Percentiles rank a stretch among this genome's conserved stretches.
phyloP scores from a whole-genome alignment of 495 filamentous ascomycete species.

The Tetracladium marchalianum region DNA sequence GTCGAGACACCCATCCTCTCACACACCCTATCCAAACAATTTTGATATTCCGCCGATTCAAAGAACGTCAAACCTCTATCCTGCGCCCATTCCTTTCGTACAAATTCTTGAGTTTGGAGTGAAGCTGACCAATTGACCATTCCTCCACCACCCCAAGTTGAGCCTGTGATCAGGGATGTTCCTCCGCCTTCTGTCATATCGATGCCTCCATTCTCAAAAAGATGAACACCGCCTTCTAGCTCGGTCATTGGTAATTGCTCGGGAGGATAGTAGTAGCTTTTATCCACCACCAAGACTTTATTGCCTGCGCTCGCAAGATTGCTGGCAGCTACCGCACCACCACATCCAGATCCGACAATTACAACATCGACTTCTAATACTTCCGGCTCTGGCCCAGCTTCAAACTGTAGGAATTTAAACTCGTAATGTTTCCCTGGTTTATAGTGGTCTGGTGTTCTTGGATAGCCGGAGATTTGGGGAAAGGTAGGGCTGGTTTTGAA shows the following conservation, averaged over 20 bases:
- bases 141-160: conserved; percentile 78
- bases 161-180: conserved; percentile 53
- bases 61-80: conserved; percentile 65
- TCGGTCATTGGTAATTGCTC: conserved; percentile 65
- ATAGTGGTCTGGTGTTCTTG: conserved; percentile 50
- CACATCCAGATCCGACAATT: conserved; percentile 79
- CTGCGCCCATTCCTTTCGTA: conserved; percentile 73
- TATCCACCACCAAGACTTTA: conserved; percentile 73
- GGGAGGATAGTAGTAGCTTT: conserved; percentile 62
- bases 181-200: conserved; percentile 52
- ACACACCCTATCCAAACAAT: conserved; percentile 59
- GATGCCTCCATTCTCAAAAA: conserved; percentile 54
- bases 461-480: conserved; percentile 48
- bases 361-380: conserved; percentile 71
- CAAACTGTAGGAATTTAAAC: conserved; percentile 41
- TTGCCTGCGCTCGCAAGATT: conserved; percentile 67
- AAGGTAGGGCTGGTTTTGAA: conserved; percentile 47
- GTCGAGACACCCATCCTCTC: conserved; percentile 71
- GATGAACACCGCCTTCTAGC: conserved; percentile 39
- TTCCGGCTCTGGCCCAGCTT: conserved; percentile 24
- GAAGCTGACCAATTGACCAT: conserved; percentile 73
- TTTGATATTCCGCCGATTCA: conserved; percentile 63
- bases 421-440: conserved; percentile 39
- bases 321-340: conserved; percentile 76
- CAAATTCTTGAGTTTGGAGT: conserved; percentile 69